These are phyloP conservation scores for Astragalus membranaceus DNA, from an alignment of 306 rosid genomes.

Conservation along the genomic window DNA sequence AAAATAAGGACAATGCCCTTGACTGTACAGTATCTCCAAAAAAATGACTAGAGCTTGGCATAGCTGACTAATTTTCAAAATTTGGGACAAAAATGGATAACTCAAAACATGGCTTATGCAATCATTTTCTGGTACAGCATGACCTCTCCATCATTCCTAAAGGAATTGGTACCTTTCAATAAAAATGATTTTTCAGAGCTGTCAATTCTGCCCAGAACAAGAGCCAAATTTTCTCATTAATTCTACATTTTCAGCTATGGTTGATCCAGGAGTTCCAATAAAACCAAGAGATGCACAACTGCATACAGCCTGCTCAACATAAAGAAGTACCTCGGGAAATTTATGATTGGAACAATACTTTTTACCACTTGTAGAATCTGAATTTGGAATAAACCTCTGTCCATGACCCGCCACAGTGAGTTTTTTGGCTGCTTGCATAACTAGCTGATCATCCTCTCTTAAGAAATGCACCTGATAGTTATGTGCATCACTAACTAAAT, in stretches of 20 bases:
- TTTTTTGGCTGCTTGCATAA: slow-evolving; percentile 39
- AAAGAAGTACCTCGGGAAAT: slow-evolving; percentile 61
- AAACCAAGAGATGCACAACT: slow-evolving; percentile 86
- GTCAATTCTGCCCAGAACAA: slow-evolving; percentile 30
- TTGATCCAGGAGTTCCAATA: slow-evolving; percentile 82
- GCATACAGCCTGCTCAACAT: slow-evolving; percentile 70
- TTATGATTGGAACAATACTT: slow-evolving; percentile 42
- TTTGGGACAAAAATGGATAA: neutral
- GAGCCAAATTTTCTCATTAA: slow-evolving; percentile 53
- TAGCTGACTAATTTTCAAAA: neutral
- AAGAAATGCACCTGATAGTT: slow-evolving; percentile 53
- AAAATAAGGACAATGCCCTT: neutral
- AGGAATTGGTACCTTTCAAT: neutral
- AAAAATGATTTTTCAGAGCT: neutral
- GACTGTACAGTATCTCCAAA: neutral
- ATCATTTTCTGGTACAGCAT: neutral
- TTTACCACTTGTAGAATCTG: slow-evolving; percentile 24
- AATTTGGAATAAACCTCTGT: slow-evolving; percentile 32
- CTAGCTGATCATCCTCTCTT: slow-evolving; percentile 44
- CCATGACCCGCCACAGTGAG: slow-evolving; percentile 48
- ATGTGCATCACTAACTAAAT: slow-evolving; percentile 40
- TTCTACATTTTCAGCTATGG: slow-evolving; percentile 75
- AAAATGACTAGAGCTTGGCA: neutral
- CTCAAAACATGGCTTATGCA: neutral
- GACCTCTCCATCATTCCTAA: neutral